These are phyloP conservation scores for Asterochloris erici DNA, from an alignment of 139 green algal species.

Conservation along the genomic window DNA sequence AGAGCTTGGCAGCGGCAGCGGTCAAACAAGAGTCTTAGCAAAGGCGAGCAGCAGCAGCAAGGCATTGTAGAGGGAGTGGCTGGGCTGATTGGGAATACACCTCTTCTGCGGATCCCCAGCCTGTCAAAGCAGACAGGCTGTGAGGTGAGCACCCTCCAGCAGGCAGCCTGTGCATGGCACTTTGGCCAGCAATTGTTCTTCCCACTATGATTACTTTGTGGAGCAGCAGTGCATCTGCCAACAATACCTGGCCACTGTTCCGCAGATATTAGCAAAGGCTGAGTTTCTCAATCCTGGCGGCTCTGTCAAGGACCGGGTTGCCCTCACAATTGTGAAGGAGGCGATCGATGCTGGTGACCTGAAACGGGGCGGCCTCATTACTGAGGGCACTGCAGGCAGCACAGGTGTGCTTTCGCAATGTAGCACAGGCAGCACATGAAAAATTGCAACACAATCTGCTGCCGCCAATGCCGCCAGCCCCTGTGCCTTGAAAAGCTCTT, in stretches of 20 bases:
- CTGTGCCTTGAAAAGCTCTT: background rate
- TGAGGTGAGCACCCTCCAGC: constrained; percentile 38
- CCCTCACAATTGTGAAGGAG: constrained; percentile 77
- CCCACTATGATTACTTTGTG: background rate
- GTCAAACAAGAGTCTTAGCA: background rate
- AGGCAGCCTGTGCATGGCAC: background rate
- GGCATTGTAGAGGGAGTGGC: constrained; percentile 42
- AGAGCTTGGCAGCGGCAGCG: background rate
- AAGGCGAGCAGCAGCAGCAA: background rate
- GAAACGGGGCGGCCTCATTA: constrained; percentile 73
- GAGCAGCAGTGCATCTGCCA: background rate
- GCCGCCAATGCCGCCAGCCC: background rate
- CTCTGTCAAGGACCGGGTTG: constrained; percentile 89
- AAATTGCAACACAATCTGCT: background rate
- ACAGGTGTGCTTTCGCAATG: constrained; percentile 43
- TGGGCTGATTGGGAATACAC: constrained; percentile 78
- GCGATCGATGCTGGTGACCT: constrained; percentile 59
- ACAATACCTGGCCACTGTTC: background rate
- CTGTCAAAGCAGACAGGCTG: constrained; percentile 77
- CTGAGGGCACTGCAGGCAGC: constrained; percentile 85
- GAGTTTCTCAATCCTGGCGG: constrained; percentile 94
- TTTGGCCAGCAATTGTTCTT: background rate
- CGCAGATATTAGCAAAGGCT: constrained; percentile 81
- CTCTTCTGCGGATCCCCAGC: constrained; percentile 68
- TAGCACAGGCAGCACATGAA: too few species aligned